Base-by-base conservation (phyloP, 2,329 filamentous ascomycete species). In the Beauveria medogensis region DNA sequence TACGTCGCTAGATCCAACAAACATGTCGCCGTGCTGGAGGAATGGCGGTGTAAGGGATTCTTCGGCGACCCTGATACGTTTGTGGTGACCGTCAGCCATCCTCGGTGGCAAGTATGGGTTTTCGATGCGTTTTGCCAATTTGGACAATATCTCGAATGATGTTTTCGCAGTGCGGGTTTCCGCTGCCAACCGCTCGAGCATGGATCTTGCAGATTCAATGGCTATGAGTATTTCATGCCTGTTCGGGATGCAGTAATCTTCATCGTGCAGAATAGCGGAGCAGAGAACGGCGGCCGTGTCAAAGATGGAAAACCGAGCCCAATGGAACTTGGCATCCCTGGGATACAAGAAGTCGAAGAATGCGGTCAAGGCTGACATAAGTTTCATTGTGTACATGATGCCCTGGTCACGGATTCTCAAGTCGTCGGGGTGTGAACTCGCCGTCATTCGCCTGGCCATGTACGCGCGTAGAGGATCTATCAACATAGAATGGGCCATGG, bases 221-320 rank as follows among this genome's bases (percentile, higher is more conserved):
- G 72, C 72, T 53, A 72, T 62, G 24, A 78, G 65, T 18, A 79
- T 70, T 18, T 77, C 72, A 2, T 75, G 69, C 14, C 76, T 75
- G 14, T 71, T 72, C 5, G 75, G 73, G 3, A 82, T 69, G 14
- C 67, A 70, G 20, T 67, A 64, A 34, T 77, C 70, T n/a, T 70
- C 66, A 61, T 83, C 80, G 62, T 82, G 80, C 5, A 81, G 73
- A 7, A 83, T 70, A 3, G 79, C 76, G 0, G 80, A 82, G 69
- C 78, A 82, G 5, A 82, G 67, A 20, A 80, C 70, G 0, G 80
- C 78, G 0, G 79, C 75, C 0, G 78, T 80, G 63, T 83, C 79
- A 52, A 83, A 83, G 37, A 81, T 75, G 48, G 73, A 72, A 60
- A 82, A 82, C 0, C 79, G 69, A 6, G 79, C 75, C 56, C 79